phyloP scores from a whole-genome alignment of 2,329 filamentous ascomycete species.

The Hirsutella minnesotensis region DNA sequence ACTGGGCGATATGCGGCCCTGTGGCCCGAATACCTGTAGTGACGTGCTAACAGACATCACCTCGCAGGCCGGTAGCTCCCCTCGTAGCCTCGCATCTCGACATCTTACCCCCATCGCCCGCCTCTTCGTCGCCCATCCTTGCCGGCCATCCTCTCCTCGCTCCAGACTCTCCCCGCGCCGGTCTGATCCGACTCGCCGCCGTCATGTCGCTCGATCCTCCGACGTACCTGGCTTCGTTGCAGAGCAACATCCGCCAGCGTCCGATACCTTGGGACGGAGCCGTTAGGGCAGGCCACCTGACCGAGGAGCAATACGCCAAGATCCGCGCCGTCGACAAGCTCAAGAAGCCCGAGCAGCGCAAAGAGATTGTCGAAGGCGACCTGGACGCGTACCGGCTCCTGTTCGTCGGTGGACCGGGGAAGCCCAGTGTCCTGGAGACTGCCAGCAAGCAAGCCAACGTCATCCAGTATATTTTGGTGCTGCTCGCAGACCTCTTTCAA shows the following conservation, averaged over 20 bases:
- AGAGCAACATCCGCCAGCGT: constrained; percentile 92
- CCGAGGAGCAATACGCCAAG: constrained; percentile 84
- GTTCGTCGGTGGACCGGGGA: constrained; percentile 65
- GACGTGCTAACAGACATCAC: no score
- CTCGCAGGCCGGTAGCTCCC: no score
- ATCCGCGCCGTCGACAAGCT: constrained; percentile 96
- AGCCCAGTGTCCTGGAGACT: constrained; percentile 64
- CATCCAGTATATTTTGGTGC: constrained; percentile 85
- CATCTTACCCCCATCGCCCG: neutral
- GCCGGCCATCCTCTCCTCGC: neutral
- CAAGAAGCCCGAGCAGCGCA: constrained; percentile 72
- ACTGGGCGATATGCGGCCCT: no score
- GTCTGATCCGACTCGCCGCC: constrained; percentile 6
- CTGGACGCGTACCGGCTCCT: constrained; percentile 68
- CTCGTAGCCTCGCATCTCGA: no score
- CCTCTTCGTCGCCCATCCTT: neutral
- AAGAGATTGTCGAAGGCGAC: constrained; percentile 70
- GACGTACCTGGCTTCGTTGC: constrained; percentile 71
- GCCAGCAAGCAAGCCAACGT: constrained; percentile 81
- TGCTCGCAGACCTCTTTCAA: constrained; percentile 78
- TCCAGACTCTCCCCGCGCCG: neutral
- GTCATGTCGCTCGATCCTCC: constrained; percentile 85
- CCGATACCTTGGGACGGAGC: constrained; percentile 98
- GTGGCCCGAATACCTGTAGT: no score
- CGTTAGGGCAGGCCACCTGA: constrained; percentile 85